A percentile compares a stretch with the other conserved stretches of the same genome.
Evolutionary conservation across 2,329 filamentous ascomycete species (phyloP).

Genomic region (Nectriaceae sp.): DNA sequence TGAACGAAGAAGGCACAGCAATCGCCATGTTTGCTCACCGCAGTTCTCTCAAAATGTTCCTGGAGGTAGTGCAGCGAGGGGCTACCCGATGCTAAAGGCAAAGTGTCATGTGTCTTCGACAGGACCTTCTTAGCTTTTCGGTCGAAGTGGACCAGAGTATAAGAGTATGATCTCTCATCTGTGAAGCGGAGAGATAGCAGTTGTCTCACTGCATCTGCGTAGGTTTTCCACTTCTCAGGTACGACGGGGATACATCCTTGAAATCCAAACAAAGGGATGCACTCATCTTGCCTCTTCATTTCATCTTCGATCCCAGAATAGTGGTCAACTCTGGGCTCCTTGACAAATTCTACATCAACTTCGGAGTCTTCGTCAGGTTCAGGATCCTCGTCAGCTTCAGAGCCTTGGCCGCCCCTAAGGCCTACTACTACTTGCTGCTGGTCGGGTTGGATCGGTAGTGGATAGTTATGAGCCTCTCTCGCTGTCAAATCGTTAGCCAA

Average conservation of each 20-base stretch:
- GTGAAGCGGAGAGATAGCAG: constrained; percentile 23
- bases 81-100: constrained; percentile 11
- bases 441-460: constrained; percentile 5
- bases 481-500: constrained; percentile 12
- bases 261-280: constrained; percentile 25
- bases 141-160: constrained; percentile 16
- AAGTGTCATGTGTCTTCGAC: constrained; percentile 2
- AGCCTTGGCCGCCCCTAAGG: constrained; percentile 18
- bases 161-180: neutral
- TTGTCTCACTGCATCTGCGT: constrained; percentile 20
- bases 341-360: neutral
- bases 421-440: constrained; percentile 4
- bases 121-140: neutral
- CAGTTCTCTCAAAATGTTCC: neutral
- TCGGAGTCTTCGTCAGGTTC: neutral
- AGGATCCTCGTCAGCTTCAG: neutral
- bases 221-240: constrained; percentile 20
- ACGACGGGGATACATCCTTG: constrained; percentile 35
- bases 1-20: constrained; percentile 28
- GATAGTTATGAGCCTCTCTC: constrained; percentile 7
- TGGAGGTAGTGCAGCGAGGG: neutral
- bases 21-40: constrained; percentile 1
- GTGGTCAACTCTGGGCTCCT: constrained; percentile 11
- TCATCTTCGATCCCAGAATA: neutral
- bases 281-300: constrained; percentile 4